phyloP scores from a whole-genome alignment of 768 basidiomycete genomes.

The Leccinum truebloodii region DNA sequence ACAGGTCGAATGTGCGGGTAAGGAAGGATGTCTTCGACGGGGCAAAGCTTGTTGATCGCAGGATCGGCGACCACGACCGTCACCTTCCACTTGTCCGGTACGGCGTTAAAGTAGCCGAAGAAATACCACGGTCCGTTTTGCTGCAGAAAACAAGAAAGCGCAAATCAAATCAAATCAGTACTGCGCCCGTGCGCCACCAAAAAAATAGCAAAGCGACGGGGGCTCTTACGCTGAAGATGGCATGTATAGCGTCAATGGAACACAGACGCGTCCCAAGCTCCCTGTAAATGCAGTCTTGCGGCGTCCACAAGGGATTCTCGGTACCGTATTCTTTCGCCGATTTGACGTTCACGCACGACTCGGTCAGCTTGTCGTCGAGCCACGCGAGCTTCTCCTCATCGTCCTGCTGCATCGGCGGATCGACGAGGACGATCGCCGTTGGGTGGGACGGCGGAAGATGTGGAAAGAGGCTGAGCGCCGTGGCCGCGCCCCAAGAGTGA shows the following conservation, averaged over 20 bases:
- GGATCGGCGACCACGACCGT: constrained; percentile 25
- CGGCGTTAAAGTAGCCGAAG: constrained; percentile 1
- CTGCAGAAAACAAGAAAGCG: neutral
- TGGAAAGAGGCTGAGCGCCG: constrained; percentile 9
- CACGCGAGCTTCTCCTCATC: neutral
- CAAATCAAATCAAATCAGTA: neutral
- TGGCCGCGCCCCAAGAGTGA: constrained; percentile 19
- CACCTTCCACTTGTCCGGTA: constrained; percentile 14
- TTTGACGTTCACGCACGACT: neutral
- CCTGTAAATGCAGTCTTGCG: constrained; percentile 5
- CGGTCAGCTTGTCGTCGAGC: neutral
- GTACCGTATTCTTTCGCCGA: neutral
- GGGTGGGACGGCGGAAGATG: constrained; percentile 10
- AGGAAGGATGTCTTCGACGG: constrained; percentile 12
- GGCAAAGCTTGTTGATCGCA: neutral
- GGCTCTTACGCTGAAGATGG: constrained; percentile 8
- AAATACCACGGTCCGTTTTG: constrained; percentile 23
- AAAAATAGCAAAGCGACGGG: neutral
- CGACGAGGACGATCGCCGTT: constrained; percentile 20
- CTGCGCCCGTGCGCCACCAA: neutral
- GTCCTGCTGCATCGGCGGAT: constrained; percentile 12
- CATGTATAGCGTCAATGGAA: constrained; percentile 4
- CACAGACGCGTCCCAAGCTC: constrained; percentile 16
- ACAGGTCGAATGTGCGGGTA: constrained; percentile 15
- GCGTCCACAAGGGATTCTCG: constrained; percentile 21